Evolutionary conservation across 78 protist genomes (phyloP), one percentile per base, ranked within the genome.

Genomic region (Dictyostelium firmibasis): DNA sequence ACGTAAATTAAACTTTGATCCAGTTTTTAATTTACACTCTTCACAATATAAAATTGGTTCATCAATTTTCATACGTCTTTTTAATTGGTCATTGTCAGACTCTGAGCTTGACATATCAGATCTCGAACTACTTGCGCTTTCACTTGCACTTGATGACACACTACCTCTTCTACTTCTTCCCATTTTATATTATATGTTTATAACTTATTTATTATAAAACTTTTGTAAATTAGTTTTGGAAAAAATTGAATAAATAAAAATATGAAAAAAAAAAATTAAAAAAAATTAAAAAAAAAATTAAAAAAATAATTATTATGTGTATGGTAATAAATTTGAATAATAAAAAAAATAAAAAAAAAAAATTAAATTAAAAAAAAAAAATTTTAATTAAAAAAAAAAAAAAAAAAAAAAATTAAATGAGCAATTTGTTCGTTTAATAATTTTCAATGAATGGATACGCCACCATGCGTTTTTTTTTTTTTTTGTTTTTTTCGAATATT

Each of bases 121-220:
- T 27, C 33, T 27, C 14, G 43, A 27, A 69, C 31, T 69, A 29
- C 43, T 70, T 27, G 10, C 41, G 29, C 41, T 31, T 13, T 14
- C n/a, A 31, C 74, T 64, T 8, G 36, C 41, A 31, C 36, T 70
- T 70, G 74, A 64, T 64, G 74, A n/a, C 25, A 70, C 20, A 31
- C 77, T 70, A 31, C 36, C 36, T 70, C 77, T 70, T 70, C 77
- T 70, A 70, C 41, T 70, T 70, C 36, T 70, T 31, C 77, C 77
- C 77, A 70, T 70, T 70, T 29, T 27, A 14, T 11, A 29, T 20
- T 25, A 6, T 25, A 67, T n/a, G 8, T 10, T 27, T 25, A 20
- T 67, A 7, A 25, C 29, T 27, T 27, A 67, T 67, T 27, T 27
- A 67, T 67, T 44, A 9, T 9, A n/a, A n/a, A n/a, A n/a, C n/a